A percentile compares a stretch with the other conserved stretches of the same genome.
phyloP scores from a whole-genome alignment of 2,329 filamentous ascomycete species.

The Sphaerulina vaccinii region DNA sequence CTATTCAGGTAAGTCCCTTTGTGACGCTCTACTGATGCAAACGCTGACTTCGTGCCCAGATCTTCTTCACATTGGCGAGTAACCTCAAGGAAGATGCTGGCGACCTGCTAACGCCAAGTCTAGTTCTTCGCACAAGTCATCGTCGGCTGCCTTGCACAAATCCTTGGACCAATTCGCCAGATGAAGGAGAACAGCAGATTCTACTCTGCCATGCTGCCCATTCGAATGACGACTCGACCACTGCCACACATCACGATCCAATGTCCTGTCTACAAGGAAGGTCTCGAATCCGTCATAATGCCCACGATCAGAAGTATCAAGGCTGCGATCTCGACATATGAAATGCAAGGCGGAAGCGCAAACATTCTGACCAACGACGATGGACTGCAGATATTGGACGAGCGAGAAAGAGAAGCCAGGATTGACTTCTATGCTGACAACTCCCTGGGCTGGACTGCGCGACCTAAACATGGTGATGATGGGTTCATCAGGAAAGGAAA shows the following conservation, averaged over 20 bases:
- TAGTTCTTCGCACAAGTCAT: constrained; percentile 76
- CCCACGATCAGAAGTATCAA: constrained; percentile 78
- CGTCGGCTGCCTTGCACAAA: constrained; percentile 70
- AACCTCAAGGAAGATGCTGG: not conserved
- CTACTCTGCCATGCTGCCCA: constrained; percentile 71
- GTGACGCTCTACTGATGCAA: not conserved
- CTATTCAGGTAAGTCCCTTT: constrained; percentile 55
- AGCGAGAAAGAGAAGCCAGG: constrained; percentile 46
- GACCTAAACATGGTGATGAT: constrained; percentile 51
- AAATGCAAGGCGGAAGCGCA: constrained; percentile 73
- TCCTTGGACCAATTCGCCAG: constrained; percentile 72
- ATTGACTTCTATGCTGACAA: constrained; percentile 53
- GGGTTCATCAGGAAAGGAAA: constrained; percentile 58
- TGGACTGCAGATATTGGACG: constrained; percentile 64
- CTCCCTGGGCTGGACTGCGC: constrained; percentile 52
- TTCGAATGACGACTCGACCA: constrained; percentile 54
- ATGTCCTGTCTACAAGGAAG: constrained; percentile 86
- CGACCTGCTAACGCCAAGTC: not conserved
- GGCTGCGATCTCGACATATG: constrained; percentile 73
- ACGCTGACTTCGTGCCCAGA: not conserved
- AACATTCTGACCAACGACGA: constrained; percentile 78
- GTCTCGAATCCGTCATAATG: constrained; percentile 69
- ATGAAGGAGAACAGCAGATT: constrained; percentile 72
- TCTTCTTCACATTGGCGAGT: constrained; percentile 70
- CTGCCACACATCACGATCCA: constrained; percentile 74